Conservation (phyloP, 2,329 filamentous ascomycete genomes). For the Chaetomium sp. region DNA sequence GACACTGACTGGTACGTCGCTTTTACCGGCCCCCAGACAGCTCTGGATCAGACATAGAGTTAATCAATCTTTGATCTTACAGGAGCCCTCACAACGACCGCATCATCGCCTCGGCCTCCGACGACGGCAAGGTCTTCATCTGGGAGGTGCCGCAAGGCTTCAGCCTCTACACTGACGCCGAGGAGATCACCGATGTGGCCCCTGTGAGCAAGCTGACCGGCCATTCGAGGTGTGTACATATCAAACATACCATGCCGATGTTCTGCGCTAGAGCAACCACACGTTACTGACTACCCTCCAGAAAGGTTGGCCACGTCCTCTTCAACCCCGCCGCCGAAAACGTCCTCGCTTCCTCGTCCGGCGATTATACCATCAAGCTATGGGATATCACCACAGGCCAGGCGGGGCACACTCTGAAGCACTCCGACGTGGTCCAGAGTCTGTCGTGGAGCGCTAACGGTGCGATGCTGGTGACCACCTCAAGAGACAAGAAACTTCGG, state of each 20-base stretch:
- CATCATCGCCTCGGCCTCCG: constrained; percentile 85
- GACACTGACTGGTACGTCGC: constrained; percentile 86
- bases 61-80: background rate
- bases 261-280: background rate
- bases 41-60: too few species aligned
- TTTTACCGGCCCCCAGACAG: constrained; percentile 3
- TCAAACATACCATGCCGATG: background rate
- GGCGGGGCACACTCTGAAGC: constrained; percentile 68
- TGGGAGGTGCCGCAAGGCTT: constrained; percentile 93
- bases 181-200: constrained; percentile 74
- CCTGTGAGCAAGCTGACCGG: constrained; percentile 78
- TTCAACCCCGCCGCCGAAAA: constrained; percentile 97
- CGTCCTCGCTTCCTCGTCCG: constrained; percentile 89
- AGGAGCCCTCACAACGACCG: constrained; percentile 97
- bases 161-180: constrained; percentile 74
- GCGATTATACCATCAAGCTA: constrained; percentile 89
- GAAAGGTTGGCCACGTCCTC: constrained; percentile 95
- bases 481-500: constrained; percentile 94
- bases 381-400: constrained; percentile 86
- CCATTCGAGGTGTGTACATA: constrained; percentile 64
- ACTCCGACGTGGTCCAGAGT: constrained; percentile 89
- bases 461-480: constrained; percentile 81
- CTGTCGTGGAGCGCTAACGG: constrained; percentile 93
- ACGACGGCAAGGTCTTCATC: constrained; percentile 94
- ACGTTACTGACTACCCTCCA: constrained; percentile 33